Evolutionary conservation across 148 eudicot species (phyloP), one percentile per base, ranked within the genome.

Genomic region (Camellia japonica): DNA sequence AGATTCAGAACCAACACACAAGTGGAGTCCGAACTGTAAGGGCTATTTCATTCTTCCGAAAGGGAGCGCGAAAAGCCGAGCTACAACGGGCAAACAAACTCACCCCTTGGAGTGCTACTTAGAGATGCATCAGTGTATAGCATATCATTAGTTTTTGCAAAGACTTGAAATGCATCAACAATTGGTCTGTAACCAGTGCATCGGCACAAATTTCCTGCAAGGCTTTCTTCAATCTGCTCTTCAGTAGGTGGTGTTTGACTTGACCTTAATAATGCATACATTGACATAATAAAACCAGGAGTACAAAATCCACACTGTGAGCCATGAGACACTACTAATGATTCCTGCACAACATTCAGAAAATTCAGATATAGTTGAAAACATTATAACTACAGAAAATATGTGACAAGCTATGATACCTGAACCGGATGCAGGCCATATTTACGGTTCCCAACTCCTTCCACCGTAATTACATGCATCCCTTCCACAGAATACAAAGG

Each of bases 251-350:
- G 90, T 44, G 85, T 82, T 84, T 82, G 74, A 80, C 94, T 85
- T 71, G 99, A 97, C 79, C 98, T 86, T 83, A 97, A 77, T 68
- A 97, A 85, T 82, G 98, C 99, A 85, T 97, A 97, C 98, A 97
- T 90, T 58, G 99, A 97, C 99, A 97, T 97, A 66, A 97, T 82
- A 83, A 97, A 97, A 85, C 99, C 99, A 88, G 99, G 98, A 68
- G 99, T 97, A 74, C 99, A 97, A 84, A 97, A 97, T 82, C 99
- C 98, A 86, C 99, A 97, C 72, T 97, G 99, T 64, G 99, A 94
- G 49, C 99, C 99, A 82, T 97, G 99, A 79, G 93, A 83, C 38
- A 30, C 83, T 55, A 98, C 99, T 55, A 97, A 87, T 68, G 88
- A 89, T 90, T 97, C 97, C 99, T 97, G 87, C 79, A 84, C 3